phyloP scores from a whole-genome alignment of 129 eudicot genomes.

The Flaveria trinervia region DNA sequence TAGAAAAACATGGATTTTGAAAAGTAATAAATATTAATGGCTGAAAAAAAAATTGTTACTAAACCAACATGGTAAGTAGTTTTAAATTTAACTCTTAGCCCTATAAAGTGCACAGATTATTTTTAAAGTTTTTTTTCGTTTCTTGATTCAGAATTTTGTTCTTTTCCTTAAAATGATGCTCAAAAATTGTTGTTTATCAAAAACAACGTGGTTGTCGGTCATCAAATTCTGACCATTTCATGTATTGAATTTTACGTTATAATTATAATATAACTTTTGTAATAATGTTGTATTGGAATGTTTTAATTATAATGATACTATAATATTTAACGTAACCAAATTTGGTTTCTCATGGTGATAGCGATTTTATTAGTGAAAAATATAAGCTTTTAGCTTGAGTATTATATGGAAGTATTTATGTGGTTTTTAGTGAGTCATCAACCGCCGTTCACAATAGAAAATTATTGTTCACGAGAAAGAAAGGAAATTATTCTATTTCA shows the following conservation, averaged over 20 bases:
- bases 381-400: too few species aligned
- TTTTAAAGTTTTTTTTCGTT: slow-evolving; percentile 22
- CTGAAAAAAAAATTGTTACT: neutral
- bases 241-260: slow-evolving; percentile 19
- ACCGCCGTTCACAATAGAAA: too few species aligned
- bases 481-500: too few species aligned
- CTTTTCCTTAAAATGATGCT: slow-evolving; percentile 30
- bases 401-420: too few species aligned
- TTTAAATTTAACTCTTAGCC: slow-evolving; percentile 17
- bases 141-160: slow-evolving; percentile 33
- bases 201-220: slow-evolving; percentile 37
- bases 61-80: slow-evolving; percentile 29
- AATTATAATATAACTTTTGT: neutral
- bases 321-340: neutral
- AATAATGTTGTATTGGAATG: neutral
- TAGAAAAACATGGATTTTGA: slow-evolving; percentile 23
- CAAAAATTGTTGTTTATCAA: slow-evolving; percentile 19
- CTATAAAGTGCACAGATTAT: slow-evolving; percentile 26
- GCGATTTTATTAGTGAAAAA: too few species aligned
- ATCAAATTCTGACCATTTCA: slow-evolving; percentile 14
- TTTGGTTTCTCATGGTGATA: neutral
- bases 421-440: too few species aligned
- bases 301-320: neutral
- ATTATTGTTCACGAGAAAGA: too few species aligned
- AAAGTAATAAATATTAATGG: neutral